Evolutionary conservation across 768 basidiomycete genomes (phyloP).

Genomic region (Trametes maxima): DNA sequence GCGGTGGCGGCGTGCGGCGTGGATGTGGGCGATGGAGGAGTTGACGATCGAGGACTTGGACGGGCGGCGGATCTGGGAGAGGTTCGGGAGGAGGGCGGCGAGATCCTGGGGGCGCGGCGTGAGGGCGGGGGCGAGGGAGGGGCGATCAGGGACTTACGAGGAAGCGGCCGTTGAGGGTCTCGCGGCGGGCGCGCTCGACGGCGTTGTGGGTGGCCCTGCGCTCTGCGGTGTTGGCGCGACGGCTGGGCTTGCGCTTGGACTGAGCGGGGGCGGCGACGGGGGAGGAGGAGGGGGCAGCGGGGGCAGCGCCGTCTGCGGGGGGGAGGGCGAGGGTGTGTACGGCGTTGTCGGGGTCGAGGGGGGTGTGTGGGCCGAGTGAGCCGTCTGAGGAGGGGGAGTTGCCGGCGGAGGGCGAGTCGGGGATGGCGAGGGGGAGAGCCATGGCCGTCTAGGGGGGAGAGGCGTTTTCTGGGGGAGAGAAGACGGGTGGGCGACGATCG

Average conservation of each 20-base stretch:
- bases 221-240: constrained; percentile 95
- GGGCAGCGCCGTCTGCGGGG: constrained; percentile 30
- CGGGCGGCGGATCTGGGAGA: constrained; percentile 88
- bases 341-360: constrained; percentile 43
- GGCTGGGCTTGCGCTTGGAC: constrained; percentile 77
- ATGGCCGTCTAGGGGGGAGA: constrained; percentile 32
- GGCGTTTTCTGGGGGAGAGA: constrained; percentile 29
- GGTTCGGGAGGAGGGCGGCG: constrained; percentile 87
- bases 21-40: constrained; percentile 88
- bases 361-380: constrained; percentile 51
- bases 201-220: constrained; percentile 97
- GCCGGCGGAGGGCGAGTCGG: constrained; percentile 41
- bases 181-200: constrained; percentile 84
- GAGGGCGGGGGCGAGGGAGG: constrained; percentile 23
- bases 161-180: constrained; percentile 92
- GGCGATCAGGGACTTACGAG: constrained; percentile 51
- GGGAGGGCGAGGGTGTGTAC: constrained; percentile 42
- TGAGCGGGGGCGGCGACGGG: constrained; percentile 37
- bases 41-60: constrained; percentile 98
- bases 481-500: constrained; percentile 51
- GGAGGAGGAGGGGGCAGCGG: constrained; percentile 19
- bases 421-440: constrained; percentile 42
- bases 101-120: constrained; percentile 62
- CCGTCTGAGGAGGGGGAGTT: constrained; percentile 47
- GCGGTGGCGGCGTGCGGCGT: constrained; percentile 80